Evolutionary conservation across 1,284 basidiomycete species (phyloP).

Genomic region (Sanghuangporus sanghuang): DNA sequence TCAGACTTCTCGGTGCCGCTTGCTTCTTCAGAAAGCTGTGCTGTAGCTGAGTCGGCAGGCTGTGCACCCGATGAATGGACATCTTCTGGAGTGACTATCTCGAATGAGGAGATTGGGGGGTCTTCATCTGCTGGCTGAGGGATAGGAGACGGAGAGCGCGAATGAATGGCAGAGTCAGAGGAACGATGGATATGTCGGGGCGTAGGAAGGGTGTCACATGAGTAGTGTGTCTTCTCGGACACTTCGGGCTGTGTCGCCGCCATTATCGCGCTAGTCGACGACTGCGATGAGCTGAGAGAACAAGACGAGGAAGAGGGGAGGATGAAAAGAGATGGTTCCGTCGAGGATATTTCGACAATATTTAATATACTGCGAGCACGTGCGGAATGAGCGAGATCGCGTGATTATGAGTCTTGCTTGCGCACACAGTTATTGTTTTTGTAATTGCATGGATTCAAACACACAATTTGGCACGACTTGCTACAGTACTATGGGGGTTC

Average conservation of each 20-base stretch:
- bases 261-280: background rate
- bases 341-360: background rate
- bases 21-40: constrained; percentile 9
- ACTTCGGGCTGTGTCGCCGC: constrained; percentile 22
- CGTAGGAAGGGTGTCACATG: constrained; percentile 71
- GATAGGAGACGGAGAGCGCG: constrained; percentile 33
- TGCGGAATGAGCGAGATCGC: background rate
- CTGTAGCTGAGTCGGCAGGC: constrained; percentile 1
- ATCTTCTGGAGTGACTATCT: constrained; percentile 25
- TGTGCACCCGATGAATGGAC: constrained; percentile 16
- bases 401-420: background rate
- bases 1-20: constrained; percentile 15
- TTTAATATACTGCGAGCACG: background rate
- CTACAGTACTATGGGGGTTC: background rate
- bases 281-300: background rate
- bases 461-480: background rate
- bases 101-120: constrained; percentile 27
- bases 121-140: constrained; percentile 22
- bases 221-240: constrained; percentile 28
- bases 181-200: constrained; percentile 31
- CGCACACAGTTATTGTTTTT: background rate
- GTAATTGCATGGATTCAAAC: background rate
- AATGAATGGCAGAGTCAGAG: constrained; percentile 1
- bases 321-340: background rate
- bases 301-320: background rate